A percentile compares a stretch with the other conserved stretches of the same genome.
Evolutionary conservation across 257 asterid species (phyloP).

Genomic region (Solanum sparsipilum): DNA sequence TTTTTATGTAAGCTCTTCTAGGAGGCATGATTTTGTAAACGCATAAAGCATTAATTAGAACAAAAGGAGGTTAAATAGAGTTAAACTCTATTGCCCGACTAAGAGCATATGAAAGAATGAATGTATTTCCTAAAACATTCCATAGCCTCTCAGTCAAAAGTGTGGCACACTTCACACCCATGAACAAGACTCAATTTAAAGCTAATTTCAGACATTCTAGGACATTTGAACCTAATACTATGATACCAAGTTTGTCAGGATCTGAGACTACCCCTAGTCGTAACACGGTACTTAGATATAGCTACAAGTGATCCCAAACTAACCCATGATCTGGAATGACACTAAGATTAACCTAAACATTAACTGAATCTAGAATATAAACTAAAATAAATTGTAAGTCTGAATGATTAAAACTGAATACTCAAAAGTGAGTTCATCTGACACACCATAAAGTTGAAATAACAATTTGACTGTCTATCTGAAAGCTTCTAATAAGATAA

Average conservation of each 20-base stretch:
- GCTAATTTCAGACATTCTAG: neutral
- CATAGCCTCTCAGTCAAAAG: neutral
- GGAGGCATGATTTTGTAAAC: neutral
- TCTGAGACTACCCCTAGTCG: neutral
- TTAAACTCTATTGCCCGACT: neutral
- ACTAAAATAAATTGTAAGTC: neutral
- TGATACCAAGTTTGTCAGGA: too few species aligned
- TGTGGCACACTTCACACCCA: neutral
- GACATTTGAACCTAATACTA: neutral
- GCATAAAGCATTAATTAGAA: neutral
- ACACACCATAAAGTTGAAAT: too few species aligned
- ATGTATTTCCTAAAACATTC: neutral
- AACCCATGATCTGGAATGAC: neutral
- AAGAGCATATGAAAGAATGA: neutral
- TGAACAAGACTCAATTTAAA: too few species aligned
- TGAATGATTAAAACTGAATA: too few species aligned
- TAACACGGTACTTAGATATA: neutral
- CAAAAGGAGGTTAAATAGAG: neutral
- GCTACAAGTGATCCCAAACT: neutral
- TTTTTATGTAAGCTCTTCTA: neutral
- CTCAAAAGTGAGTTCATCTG: neutral
- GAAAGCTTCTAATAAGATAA: too few species aligned
- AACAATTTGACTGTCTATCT: too few species aligned
- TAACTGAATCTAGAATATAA: too few species aligned
- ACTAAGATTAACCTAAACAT: neutral